Evolutionary conservation across 345 rosid genomes (phyloP).

Genomic region (Excoecaria agallocha): DNA sequence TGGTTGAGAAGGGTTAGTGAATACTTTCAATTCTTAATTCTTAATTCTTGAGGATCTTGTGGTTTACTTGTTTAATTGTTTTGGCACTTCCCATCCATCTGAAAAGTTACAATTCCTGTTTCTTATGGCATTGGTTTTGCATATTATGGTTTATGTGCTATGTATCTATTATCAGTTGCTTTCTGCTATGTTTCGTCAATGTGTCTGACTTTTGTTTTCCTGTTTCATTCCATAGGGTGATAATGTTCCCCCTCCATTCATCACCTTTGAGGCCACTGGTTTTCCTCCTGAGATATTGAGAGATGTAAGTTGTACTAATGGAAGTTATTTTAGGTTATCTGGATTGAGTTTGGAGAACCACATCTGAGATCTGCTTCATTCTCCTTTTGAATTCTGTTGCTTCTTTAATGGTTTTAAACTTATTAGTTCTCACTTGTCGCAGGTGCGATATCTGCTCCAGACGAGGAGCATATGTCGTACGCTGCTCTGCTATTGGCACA

Average conservation of each 20-base stretch:
- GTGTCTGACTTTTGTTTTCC: constrained; percentile 13
- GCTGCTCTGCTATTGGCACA: constrained; percentile 82
- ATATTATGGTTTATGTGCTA: background rate
- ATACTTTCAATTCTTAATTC: background rate
- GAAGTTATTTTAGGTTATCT: constrained; percentile 14
- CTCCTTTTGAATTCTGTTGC: constrained; percentile 23
- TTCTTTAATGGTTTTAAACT: constrained; percentile 42
- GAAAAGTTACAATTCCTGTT: background rate
- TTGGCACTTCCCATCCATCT: background rate
- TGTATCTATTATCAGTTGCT: constrained; percentile 7
- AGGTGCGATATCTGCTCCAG: constrained; percentile 98
- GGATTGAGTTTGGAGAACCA: constrained; percentile 27
- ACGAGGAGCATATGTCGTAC: constrained; percentile 95
- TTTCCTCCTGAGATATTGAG: constrained; percentile 88
- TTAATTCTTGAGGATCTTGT: background rate
- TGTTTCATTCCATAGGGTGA: constrained; percentile 64
- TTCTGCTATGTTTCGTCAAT: constrained; percentile 2
- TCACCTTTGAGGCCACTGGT: constrained; percentile 86
- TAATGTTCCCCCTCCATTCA: constrained; percentile 83
- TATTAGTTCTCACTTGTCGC: constrained; percentile 70
- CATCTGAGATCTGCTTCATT: constrained; percentile 23
- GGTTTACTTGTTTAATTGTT: background rate
- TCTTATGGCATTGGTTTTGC: background rate
- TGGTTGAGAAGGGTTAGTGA: background rate
- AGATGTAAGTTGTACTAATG: constrained; percentile 60